Evolutionary conservation across 345 rosid genomes (phyloP).

Genomic region (Reutealis trisperma): DNA sequence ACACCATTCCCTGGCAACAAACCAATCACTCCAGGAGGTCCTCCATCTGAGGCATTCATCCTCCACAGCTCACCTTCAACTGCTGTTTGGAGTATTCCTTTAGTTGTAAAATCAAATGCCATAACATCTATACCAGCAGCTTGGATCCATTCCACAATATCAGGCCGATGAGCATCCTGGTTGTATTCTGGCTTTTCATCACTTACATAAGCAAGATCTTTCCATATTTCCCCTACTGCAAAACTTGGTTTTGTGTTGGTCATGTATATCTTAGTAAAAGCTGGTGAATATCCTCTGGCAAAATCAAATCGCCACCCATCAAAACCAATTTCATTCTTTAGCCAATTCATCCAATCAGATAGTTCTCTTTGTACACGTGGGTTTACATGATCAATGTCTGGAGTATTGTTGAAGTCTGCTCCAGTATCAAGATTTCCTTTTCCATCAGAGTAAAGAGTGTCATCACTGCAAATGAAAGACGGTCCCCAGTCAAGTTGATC

Average conservation of each 20-base stretch:
- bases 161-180: slow-evolving; percentile 60
- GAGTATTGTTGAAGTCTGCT: slow-evolving; percentile 44
- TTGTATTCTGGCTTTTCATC: slow-evolving; percentile 48
- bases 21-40: slow-evolving; percentile 77
- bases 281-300: slow-evolving; percentile 51
- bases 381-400: slow-evolving; percentile 81
- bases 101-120: slow-evolving; percentile 84
- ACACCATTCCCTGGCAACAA: slow-evolving; percentile 64
- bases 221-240: slow-evolving; percentile 83
- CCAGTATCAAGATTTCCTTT: slow-evolving; percentile 72
- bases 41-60: slow-evolving; percentile 61
- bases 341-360: slow-evolving; percentile 88
- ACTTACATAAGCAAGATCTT: slow-evolving; percentile 46
- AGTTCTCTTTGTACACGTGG: slow-evolving; percentile 58
- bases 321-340: slow-evolving; percentile 64
- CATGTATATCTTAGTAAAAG: slow-evolving; percentile 50
- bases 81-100: slow-evolving; percentile 72
- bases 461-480: slow-evolving; percentile 57
- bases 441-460: slow-evolving; percentile 51
- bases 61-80: slow-evolving; percentile 77
- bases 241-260: slow-evolving; percentile 55
- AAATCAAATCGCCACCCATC: slow-evolving; percentile 77
- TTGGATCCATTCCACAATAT: slow-evolving; percentile 55
- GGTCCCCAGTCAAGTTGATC: slow-evolving; percentile 84
- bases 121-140: slow-evolving; percentile 53